Conservation (phyloP, 2,329 filamentous ascomycete species). For the Paecilomyces variotii region DNA sequence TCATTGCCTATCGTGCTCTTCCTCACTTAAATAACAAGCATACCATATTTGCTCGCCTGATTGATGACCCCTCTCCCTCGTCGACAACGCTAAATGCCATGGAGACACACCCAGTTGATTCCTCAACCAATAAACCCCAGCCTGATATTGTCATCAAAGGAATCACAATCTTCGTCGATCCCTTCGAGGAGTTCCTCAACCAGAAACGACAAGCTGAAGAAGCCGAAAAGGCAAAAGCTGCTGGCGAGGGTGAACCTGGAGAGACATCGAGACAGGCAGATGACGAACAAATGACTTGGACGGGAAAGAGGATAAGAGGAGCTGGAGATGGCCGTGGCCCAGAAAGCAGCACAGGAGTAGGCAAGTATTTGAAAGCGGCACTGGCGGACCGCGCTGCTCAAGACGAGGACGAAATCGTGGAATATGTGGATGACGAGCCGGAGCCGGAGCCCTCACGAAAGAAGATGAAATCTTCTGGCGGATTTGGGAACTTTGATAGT, state of each 20-base stretch:
- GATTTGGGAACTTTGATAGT: conserved; percentile 90
- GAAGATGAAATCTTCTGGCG: conserved; percentile 61
- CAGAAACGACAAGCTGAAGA: conserved; percentile 59
- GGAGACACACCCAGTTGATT: conserved; percentile 68
- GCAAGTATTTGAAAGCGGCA: conserved; percentile 72
- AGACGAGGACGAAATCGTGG: conserved; percentile 53
- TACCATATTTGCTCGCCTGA: conserved; percentile 86
- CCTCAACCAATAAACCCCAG: conserved; percentile 62
- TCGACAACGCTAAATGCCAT: conserved; percentile 55
- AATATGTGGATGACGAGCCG: conserved; percentile 54
- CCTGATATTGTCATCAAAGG: conserved; percentile 75
- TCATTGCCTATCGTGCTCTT: conserved; percentile 78
- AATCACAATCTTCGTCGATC: conserved; percentile 81
- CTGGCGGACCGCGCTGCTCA: conserved; percentile 28
- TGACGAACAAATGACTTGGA: conserved; percentile 91
- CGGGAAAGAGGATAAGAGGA: conserved; percentile 75
- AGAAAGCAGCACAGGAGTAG: conserved; percentile 48
- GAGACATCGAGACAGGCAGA: conserved; percentile 44
- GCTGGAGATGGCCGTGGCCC: conserved; percentile 49
- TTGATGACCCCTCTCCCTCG: conserved; percentile 53
- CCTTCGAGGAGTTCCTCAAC: conserved; percentile 86
- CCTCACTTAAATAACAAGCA: conserved; percentile 91
- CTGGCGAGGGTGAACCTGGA: conserved; percentile 11
- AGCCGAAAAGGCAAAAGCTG: conserved; percentile 32
- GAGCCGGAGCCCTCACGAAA: conserved; percentile 66